Evolutionary conservation across 805 yeast genomes (phyloP).

Genomic region (Starmerella etchellsii): DNA sequence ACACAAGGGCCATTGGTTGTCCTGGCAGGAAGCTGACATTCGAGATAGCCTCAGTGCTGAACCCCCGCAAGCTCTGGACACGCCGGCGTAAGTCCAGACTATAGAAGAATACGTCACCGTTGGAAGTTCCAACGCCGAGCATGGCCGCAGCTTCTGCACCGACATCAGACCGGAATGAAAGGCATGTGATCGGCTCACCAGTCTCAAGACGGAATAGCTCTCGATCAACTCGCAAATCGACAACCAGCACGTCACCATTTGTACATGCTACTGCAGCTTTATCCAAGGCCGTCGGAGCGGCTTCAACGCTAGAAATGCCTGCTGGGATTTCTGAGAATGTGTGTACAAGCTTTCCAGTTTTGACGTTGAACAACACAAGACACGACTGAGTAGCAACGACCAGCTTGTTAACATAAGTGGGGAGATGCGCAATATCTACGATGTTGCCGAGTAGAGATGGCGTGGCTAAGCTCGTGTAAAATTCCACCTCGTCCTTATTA

Average conservation of each 20-base stretch:
- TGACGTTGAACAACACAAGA: constrained; percentile 54
- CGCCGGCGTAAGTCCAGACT: constrained; percentile 63
- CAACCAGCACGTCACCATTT: constrained; percentile 52
- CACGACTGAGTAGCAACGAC: constrained; percentile 63
- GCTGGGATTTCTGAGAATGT: constrained; percentile 39
- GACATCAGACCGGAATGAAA: constrained; percentile 87
- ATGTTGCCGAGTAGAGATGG: constrained; percentile 58
- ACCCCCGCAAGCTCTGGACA: constrained; percentile 58
- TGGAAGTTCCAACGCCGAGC: constrained; percentile 59
- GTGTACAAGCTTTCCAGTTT: constrained; percentile 61
- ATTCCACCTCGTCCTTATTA: constrained; percentile 32
- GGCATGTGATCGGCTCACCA: constrained; percentile 35
- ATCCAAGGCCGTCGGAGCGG: constrained; percentile 73
- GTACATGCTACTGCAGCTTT: constrained; percentile 64
- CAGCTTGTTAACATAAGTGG: constrained; percentile 84
- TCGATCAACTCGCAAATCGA: constrained; percentile 54
- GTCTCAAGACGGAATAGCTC: constrained; percentile 37
- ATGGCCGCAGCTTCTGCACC: constrained; percentile 39
- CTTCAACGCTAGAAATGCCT: constrained; percentile 56
- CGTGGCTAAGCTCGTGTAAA: constrained; percentile 49
- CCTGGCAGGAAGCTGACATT: constrained; percentile 69
- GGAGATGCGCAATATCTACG: constrained; percentile 62
- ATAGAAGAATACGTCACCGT: constrained; percentile 77
- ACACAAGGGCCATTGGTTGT: constrained; percentile 78
- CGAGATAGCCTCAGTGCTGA: constrained; percentile 34